phyloP scores from a whole-genome alignment of 768 basidiomycete genomes.

The Termitomyces sp. region DNA sequence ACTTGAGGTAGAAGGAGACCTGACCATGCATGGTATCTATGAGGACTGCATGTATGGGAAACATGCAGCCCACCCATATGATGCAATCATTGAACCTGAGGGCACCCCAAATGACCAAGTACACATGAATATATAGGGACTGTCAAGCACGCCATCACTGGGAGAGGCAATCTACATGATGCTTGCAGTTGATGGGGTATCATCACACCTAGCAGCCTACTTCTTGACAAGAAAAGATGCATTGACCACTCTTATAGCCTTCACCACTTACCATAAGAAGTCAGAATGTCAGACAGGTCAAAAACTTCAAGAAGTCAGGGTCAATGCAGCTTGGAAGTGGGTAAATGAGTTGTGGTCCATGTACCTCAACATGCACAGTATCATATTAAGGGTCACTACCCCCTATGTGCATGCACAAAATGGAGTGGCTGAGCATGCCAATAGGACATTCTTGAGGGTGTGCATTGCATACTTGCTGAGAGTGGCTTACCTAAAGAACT shows the following conservation, averaged over 20 bases:
- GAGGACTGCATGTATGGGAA: neutral
- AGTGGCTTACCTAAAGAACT: slow-evolving; percentile 1
- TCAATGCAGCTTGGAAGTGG: neutral
- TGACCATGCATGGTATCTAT: slow-evolving; percentile 5
- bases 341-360: slow-evolving; percentile 18
- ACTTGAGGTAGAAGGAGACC: slow-evolving; percentile 9
- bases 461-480: neutral
- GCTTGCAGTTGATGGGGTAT: slow-evolving; percentile 16
- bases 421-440: slow-evolving; percentile 18
- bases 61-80: slow-evolving; percentile 11
- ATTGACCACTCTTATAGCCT: neutral
- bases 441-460: too few species aligned
- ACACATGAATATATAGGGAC: slow-evolving; percentile 6
- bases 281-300: neutral
- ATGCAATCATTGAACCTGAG: slow-evolving; percentile 14
- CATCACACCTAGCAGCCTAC: slow-evolving; percentile 5
- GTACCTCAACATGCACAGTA: slow-evolving; percentile 5
- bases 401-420: slow-evolving; percentile 23
- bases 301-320: neutral
- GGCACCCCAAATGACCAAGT: neutral
- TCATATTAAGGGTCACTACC: neutral
- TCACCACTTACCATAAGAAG: slow-evolving; percentile 1
- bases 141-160: slow-evolving; percentile 7
- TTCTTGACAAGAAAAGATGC: slow-evolving; percentile 12
- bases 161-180: slow-evolving; percentile 20